Conservation (phyloP, 2,329 filamentous ascomycete species). For the Trichoderma polysporum region DNA sequence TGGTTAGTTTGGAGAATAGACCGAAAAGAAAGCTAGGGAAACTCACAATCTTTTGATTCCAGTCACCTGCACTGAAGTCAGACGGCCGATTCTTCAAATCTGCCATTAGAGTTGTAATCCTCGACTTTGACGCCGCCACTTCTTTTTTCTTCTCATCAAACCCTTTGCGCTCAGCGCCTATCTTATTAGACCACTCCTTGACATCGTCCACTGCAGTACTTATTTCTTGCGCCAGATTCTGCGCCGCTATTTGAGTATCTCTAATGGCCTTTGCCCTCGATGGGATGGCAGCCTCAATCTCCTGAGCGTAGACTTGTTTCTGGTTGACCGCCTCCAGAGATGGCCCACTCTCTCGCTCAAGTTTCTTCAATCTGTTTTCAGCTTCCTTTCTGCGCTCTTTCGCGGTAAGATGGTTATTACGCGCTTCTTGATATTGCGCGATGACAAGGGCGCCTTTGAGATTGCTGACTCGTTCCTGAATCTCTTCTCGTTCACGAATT, state of each 20-base stretch:
- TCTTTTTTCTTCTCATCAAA: slow-evolving; percentile 54
- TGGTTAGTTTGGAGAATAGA: neutral
- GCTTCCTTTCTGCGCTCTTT: slow-evolving; percentile 58
- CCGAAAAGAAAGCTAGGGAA: neutral
- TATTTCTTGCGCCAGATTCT: slow-evolving; percentile 43
- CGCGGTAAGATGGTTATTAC: slow-evolving; percentile 46
- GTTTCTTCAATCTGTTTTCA: slow-evolving; percentile 53
- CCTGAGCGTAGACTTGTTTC: slow-evolving; percentile 66
- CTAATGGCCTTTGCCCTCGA: slow-evolving; percentile 56
- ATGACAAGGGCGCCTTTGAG: slow-evolving; percentile 66
- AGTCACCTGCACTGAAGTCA: slow-evolving; percentile 67
- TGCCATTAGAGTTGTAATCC: slow-evolving; percentile 63
- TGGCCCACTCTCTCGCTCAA: slow-evolving; percentile 64
- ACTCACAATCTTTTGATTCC: slow-evolving; percentile 71
- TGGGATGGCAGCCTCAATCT: slow-evolving; percentile 56
- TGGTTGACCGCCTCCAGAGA: slow-evolving; percentile 65
- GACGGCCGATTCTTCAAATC: slow-evolving; percentile 61
- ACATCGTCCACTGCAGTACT: slow-evolving; percentile 39
- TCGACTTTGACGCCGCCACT: slow-evolving; percentile 48
- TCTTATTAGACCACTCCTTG: slow-evolving; percentile 44
- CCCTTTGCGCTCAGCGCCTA: slow-evolving; percentile 52
- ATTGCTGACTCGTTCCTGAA: slow-evolving; percentile 62
- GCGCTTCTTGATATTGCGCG: slow-evolving; percentile 61
- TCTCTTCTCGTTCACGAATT: slow-evolving; percentile 70
- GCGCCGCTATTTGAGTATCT: slow-evolving; percentile 52